Evolutionary conservation across 2,329 filamentous ascomycete species (phyloP), one percentile per base, ranked within the genome.

Genomic region (Aureobasidium namibiae): DNA sequence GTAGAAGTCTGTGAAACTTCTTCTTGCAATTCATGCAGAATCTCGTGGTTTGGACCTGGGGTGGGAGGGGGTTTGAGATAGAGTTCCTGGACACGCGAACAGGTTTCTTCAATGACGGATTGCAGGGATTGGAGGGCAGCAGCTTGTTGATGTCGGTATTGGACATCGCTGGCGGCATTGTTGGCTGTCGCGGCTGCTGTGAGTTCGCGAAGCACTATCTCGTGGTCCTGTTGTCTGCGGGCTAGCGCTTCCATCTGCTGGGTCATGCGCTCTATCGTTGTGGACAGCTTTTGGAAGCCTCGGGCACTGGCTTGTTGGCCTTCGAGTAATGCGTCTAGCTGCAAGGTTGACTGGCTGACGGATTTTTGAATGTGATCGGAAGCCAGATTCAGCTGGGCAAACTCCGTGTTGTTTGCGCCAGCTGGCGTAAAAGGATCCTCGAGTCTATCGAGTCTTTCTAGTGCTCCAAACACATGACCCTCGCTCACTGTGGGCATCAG

Each of bases 261-360:
- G 2, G 39, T 36, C 46, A 59, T 60, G 33, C 56, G 60, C n/a
- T 63, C 62, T n/a, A 63, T 61, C 2, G 58, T 42, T 29, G 60
- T 26, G 21, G 60, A 60, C 23, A 62, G 23, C 34, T 61, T 59
- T 34, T 61, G 60, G 14, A 62, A 56, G 50, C 62, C 52, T 21
- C 50, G 59, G 1, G 62, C 60, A 42, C 52, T 60, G n/a, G 60
- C 59, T 42, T 61, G 39, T 23, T 63, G 62, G 21, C 54, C 52
- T 23, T 65, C 62, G 5, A 62, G 60, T 13, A 67, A 58, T 13
- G 49, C 45, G 64, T 61, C 36, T 34, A 54, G 38, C 26, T 59
- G 50, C 34, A 50, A 36, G 24, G 61, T 44, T 33, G 59, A 46
- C 18, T 59, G 48, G 33, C 38, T 44, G 44, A 58, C 41, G 29